Conservation (phyloP, 345 rosid genomes). For the Salix koriyanagi region DNA sequence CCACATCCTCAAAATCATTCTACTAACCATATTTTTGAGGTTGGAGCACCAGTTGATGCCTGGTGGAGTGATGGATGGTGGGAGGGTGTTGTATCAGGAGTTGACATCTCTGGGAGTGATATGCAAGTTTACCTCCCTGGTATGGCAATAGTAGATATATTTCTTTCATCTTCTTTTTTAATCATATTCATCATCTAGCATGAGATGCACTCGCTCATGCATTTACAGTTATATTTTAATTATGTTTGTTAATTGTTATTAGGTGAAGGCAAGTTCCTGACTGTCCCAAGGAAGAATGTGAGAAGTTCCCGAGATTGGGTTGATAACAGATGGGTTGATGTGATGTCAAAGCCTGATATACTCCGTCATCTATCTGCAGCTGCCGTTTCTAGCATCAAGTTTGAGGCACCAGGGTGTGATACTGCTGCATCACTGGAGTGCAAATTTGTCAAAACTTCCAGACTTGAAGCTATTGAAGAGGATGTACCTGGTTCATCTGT, state of each 20-base stretch:
- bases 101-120: constrained; percentile 28
- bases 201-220: background rate
- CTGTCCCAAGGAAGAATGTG: constrained; percentile 48
- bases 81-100: constrained; percentile 77
- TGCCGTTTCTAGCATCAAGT: background rate
- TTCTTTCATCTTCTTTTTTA: background rate
- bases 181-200: background rate
- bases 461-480: constrained; percentile 34
- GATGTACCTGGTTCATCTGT: constrained; percentile 13
- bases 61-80: constrained; percentile 99
- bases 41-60: constrained; percentile 85
- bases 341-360: constrained; percentile 56
- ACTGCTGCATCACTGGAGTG: background rate
- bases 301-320: constrained; percentile 83
- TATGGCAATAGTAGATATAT: constrained; percentile 13
- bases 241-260: constrained; percentile 6
- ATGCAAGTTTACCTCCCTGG: constrained; percentile 74
- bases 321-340: constrained; percentile 68
- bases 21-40: constrained; percentile 25
- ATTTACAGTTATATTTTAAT: background rate
- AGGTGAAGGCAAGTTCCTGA: constrained; percentile 70
- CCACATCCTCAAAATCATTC: constrained; percentile 50
- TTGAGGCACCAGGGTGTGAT: background rate
- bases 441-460: constrained; percentile 20
- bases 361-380: constrained; percentile 27